Conservation (phyloP, 1,284 basidiomycete genomes). For the Peniophora sp. region DNA sequence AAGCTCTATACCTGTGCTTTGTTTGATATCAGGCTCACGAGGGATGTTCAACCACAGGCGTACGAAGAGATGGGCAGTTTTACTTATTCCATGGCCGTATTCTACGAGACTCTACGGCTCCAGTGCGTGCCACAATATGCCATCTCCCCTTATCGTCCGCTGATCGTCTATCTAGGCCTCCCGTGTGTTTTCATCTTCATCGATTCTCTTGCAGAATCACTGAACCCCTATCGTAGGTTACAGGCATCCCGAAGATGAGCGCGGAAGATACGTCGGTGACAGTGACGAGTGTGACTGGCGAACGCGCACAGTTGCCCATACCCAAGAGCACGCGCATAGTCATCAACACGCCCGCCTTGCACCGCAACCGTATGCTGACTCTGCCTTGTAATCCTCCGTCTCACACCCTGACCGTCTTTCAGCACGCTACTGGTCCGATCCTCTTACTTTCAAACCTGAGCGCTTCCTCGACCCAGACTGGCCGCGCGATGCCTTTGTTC, state of each 20-base stretch:
- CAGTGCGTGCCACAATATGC: conserved; percentile 27
- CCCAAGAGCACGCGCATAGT: conserved; percentile 35
- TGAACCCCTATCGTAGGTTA: too few species aligned
- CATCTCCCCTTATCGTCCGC: background rate
- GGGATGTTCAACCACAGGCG: conserved; percentile 22
- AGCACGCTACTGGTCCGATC: conserved; percentile 35
- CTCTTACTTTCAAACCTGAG: conserved; percentile 29
- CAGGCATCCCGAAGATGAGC: conserved; percentile 40
- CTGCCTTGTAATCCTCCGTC: background rate
- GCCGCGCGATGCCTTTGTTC: conserved; percentile 31
- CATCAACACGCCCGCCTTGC: conserved; percentile 36
- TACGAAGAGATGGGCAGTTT: conserved; percentile 46
- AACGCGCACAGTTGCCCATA: conserved; percentile 31
- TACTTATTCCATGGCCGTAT: conserved; percentile 36
- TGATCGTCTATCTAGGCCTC: background rate
- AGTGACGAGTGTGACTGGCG: conserved; percentile 29
- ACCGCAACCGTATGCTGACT: conserved; percentile 29
- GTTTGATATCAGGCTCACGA: too few species aligned
- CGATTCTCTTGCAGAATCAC: too few species aligned
- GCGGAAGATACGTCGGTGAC: conserved; percentile 38
- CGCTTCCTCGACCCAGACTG: conserved; percentile 29
- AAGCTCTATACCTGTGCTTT: background rate
- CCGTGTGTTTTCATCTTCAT: conserved; percentile 1
- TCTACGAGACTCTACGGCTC: conserved; percentile 54
- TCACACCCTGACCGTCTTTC: conserved; percentile 2